A percentile compares a stretch with the other conserved stretches of the same genome.
phyloP scores from a whole-genome alignment of 2,329 filamentous ascomycete species.

The Penicillium verrucosum region DNA sequence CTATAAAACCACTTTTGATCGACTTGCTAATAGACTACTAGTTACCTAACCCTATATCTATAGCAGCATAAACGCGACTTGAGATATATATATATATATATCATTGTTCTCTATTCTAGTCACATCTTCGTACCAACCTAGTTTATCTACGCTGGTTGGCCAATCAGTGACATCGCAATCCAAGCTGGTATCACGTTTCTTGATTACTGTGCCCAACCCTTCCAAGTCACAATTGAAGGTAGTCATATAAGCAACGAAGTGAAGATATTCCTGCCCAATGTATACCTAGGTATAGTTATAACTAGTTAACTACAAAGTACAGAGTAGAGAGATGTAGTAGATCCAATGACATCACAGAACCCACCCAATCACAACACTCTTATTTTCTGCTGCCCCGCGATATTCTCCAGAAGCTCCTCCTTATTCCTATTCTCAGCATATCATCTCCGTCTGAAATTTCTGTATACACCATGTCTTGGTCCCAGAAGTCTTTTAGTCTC shows the following conservation, averaged over 20 bases:
- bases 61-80: no score
- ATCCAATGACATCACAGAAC: constrained; percentile 24
- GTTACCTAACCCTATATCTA: no score
- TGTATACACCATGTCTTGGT: constrained; percentile 59
- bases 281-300: neutral
- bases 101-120: no score
- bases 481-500: constrained; percentile 79
- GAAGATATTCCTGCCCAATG: neutral
- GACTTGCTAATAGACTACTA: no score
- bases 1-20: no score
- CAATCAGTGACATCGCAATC: no score
- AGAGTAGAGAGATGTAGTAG: constrained; percentile 18
- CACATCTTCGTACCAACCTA: no score
- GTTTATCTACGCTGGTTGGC: no score
- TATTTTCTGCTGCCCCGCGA: constrained; percentile 27
- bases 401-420: neutral
- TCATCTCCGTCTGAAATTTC: constrained; percentile 11
- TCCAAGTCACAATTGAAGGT: no score
- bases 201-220: neutral
- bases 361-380: constrained; percentile 51
- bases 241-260: neutral
- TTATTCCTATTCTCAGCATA: constrained; percentile 21
- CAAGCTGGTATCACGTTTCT: no score
- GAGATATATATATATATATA: no score
- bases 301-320: neutral